Evolutionary conservation across 495 filamentous ascomycete genomes (phyloP).

Genomic region (Penicillium fimorum): DNA sequence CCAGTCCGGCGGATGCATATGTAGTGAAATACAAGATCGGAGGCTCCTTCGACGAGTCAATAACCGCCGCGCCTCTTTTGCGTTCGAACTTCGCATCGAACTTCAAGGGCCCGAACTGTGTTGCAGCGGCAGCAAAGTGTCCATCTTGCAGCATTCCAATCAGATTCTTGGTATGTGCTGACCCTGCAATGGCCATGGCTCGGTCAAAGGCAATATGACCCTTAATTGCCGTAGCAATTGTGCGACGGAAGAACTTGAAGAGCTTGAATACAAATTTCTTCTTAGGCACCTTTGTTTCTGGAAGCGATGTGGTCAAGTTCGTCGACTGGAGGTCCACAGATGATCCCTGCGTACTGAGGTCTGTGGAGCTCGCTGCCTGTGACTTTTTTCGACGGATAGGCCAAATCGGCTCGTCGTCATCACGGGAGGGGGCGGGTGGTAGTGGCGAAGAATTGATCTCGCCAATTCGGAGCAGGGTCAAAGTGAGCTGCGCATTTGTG

Average conservation of each 20-base stretch:
- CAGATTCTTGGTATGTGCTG: constrained; percentile 63
- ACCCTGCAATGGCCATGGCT: constrained; percentile 64
- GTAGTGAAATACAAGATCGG: constrained; percentile 47
- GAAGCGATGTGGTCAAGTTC: constrained; percentile 1
- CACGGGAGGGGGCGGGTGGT: constrained; percentile 67
- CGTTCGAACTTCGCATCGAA: constrained; percentile 73
- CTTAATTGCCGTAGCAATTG: constrained; percentile 63
- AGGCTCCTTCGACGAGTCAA: constrained; percentile 56
- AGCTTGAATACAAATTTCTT: constrained; percentile 52
- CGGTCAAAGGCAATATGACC: constrained; percentile 69
- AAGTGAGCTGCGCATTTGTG: constrained; percentile 81
- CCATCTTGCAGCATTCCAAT: constrained; percentile 64
- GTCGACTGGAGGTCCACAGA: neutral
- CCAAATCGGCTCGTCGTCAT: constrained; percentile 23
- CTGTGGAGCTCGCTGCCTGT: constrained; percentile 22
- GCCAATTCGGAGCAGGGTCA: constrained; percentile 82
- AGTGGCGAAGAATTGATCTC: constrained; percentile 80
- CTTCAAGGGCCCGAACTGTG: constrained; percentile 63
- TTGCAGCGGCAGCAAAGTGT: constrained; percentile 33
- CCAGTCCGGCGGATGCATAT: constrained; percentile 37
- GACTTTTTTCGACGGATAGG: constrained; percentile 36
- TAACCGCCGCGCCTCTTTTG: constrained; percentile 67
- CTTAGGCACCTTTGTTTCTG: constrained; percentile 33
- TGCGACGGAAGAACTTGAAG: constrained; percentile 66
- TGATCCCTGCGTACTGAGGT: constrained; percentile 24